phyloP scores from a whole-genome alignment of 257 asterid genomes.

The Solanum medicagineum region DNA sequence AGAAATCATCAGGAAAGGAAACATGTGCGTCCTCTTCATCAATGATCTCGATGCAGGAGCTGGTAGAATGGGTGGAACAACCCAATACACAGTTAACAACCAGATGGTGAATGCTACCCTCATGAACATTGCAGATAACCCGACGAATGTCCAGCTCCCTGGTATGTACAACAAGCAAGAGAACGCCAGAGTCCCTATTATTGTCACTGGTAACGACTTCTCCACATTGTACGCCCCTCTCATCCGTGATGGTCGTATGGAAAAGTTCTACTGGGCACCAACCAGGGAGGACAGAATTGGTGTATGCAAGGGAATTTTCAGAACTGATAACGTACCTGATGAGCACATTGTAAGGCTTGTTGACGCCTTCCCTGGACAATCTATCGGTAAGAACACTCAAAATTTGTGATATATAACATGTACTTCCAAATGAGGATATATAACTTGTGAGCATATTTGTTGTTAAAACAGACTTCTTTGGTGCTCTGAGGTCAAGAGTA shows the following conservation, averaged over 20 bases:
- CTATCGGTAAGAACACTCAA: slow-evolving; percentile 41
- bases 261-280: slow-evolving; percentile 94
- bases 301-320: slow-evolving; percentile 74
- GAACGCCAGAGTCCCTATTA: slow-evolving; percentile 71
- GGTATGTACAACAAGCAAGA: slow-evolving; percentile 96
- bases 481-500: slow-evolving; percentile 82
- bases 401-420: neutral
- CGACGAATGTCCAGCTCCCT: slow-evolving; percentile 83
- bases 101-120: slow-evolving; percentile 93
- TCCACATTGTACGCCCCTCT: slow-evolving; percentile 81
- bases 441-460: neutral
- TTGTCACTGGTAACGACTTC: slow-evolving; percentile 79
- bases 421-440: neutral
- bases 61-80: slow-evolving; percentile 81
- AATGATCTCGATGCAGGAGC: slow-evolving; percentile 91
- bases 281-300: slow-evolving; percentile 81
- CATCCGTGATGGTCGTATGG: slow-evolving; percentile 95
- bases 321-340: slow-evolving; percentile 37
- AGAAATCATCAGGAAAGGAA: slow-evolving; percentile 65
- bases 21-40: slow-evolving; percentile 79
- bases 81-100: slow-evolving; percentile 88
- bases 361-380: slow-evolving; percentile 83
- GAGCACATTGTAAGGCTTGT: slow-evolving; percentile 46
- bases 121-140: slow-evolving; percentile 90
- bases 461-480: slow-evolving; percentile 52